Evolutionary conservation across 192 early-diverging fungal genomes (phyloP).

Genomic region (Helicostylum pulchrum): DNA sequence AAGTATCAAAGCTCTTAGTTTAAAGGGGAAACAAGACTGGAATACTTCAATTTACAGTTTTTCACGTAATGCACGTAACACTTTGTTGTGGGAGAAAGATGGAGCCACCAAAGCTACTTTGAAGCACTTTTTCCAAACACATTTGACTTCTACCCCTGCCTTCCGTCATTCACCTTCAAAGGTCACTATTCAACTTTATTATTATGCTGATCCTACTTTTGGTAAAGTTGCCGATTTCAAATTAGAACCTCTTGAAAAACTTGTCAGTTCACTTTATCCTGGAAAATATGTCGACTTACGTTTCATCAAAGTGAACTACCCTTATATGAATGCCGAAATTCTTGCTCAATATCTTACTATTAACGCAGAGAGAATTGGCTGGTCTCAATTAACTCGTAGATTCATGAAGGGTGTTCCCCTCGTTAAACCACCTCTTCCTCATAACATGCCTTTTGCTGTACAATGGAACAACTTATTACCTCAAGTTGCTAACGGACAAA

Average conservation of each 20-base stretch:
- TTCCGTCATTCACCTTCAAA: slow-evolving; percentile 37
- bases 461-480: slow-evolving; percentile 40
- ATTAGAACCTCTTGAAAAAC: slow-evolving; percentile 35
- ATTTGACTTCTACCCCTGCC: slow-evolving; percentile 38
- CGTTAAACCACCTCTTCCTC: slow-evolving; percentile 37
- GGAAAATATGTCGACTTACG: slow-evolving; percentile 37
- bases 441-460: slow-evolving; percentile 31
- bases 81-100: slow-evolving; percentile 39
- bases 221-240: slow-evolving; percentile 21
- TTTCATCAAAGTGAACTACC: slow-evolving; percentile 34
- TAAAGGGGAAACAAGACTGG: slow-evolving; percentile 41
- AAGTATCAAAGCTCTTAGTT: slow-evolving; percentile 35
- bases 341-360: slow-evolving; percentile 38
- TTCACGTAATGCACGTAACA: slow-evolving; percentile 37
- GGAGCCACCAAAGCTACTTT: slow-evolving; percentile 28
- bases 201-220: slow-evolving; percentile 37
- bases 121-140: slow-evolving; percentile 38
- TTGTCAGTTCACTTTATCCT: slow-evolving; percentile 31
- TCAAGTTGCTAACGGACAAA: slow-evolving; percentile 26
- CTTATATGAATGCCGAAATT: slow-evolving; percentile 43
- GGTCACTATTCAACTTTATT: slow-evolving; percentile 41
- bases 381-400: slow-evolving; percentile 37
- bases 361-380: slow-evolving; percentile 32
- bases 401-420: slow-evolving; percentile 40
- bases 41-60: slow-evolving; percentile 37